phyloP scores from a whole-genome alignment of 345 rosid genomes.

The Excoecaria agallocha region DNA sequence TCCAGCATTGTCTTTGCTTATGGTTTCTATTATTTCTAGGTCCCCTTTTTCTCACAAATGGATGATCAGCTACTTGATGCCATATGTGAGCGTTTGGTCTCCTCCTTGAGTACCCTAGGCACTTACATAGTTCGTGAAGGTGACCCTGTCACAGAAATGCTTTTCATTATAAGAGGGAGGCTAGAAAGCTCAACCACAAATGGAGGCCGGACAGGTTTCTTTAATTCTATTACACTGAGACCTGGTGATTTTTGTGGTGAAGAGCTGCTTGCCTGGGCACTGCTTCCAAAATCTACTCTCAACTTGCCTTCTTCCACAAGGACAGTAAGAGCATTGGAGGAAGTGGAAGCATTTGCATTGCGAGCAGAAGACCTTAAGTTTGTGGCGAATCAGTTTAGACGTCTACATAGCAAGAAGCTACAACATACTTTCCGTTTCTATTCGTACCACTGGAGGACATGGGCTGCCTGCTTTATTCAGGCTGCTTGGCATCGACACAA shows the following conservation, averaged over 20 bases:
- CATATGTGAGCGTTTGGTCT: slow-evolving; percentile 83
- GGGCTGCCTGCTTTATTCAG: slow-evolving; percentile 94
- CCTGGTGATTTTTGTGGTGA: slow-evolving; percentile 97
- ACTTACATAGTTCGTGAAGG: slow-evolving; percentile 92
- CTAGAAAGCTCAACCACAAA: slow-evolving; percentile 90
- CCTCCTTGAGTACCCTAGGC: slow-evolving; percentile 74
- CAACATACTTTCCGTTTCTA: slow-evolving; percentile 88
- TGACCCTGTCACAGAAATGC: slow-evolving; percentile 89
- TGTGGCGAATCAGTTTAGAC: slow-evolving; percentile 86
- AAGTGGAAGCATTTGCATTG: slow-evolving; percentile 93
- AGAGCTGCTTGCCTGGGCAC: slow-evolving; percentile 91
- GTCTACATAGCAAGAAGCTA: slow-evolving; percentile 90
- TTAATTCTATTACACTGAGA: slow-evolving; percentile 68
- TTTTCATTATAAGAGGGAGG: slow-evolving; percentile 79
- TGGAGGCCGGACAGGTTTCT: slow-evolving; percentile 94
- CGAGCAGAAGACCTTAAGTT: slow-evolving; percentile 86
- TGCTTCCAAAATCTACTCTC: slow-evolving; percentile 67
- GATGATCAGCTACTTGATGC: slow-evolving; percentile 95
- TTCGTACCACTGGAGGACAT: slow-evolving; percentile 90
- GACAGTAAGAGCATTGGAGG: slow-evolving; percentile 76
- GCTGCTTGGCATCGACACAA: slow-evolving; percentile 83
- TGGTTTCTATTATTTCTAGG: slow-evolving; percentile 42
- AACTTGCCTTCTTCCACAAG: slow-evolving; percentile 89
- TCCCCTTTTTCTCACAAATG: slow-evolving; percentile 93
- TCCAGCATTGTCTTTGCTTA: neutral